A percentile compares a stretch with the other conserved stretches of the same genome.
These are phyloP conservation scores for Heteromeles arbutifolia DNA, from an alignment of 306 rosid genomes.

Conservation along the genomic window DNA sequence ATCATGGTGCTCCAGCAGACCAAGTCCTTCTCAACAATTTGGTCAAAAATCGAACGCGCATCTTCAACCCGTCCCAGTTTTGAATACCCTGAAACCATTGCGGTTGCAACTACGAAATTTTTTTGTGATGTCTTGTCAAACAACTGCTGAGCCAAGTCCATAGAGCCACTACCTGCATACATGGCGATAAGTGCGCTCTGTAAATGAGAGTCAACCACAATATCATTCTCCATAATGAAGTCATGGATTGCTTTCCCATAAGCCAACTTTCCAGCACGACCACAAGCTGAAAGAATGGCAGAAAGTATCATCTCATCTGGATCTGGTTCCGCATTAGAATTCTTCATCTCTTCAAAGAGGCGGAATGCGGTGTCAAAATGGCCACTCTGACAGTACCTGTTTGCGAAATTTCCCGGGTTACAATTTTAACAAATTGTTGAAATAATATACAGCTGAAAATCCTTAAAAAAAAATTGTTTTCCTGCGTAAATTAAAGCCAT, in stretches of 20 bases:
- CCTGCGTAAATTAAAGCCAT: neutral
- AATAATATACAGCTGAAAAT: neutral
- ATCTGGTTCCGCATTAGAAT: conserved; percentile 45
- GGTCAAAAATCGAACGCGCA: conserved; percentile 58
- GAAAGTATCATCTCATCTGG: conserved; percentile 64
- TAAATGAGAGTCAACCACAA: conserved; percentile 36
- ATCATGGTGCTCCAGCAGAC: conserved; percentile 85
- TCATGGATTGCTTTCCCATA: conserved; percentile 40
- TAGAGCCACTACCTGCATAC: conserved; percentile 66
- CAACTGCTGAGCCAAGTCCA: conserved; percentile 59
- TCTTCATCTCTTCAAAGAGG: conserved; percentile 70
- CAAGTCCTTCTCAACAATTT: conserved; percentile 57
- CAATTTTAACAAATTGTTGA: neutral
- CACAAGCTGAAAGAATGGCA: conserved; percentile 64
- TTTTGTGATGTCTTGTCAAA: conserved; percentile 36
- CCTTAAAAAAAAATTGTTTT: neutral
- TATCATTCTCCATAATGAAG: conserved; percentile 28
- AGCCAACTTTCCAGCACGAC: conserved; percentile 35
- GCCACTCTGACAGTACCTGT: conserved; percentile 65
- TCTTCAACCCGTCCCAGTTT: conserved; percentile 47
- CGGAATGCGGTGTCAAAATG: conserved; percentile 44
- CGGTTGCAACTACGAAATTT: conserved; percentile 59
- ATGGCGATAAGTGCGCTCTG: conserved; percentile 59
- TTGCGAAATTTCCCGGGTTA: conserved; percentile 11
- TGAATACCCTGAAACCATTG: conserved; percentile 66